Conservation (phyloP, 73 alveolate species). For the Breviolum minutum region DNA sequence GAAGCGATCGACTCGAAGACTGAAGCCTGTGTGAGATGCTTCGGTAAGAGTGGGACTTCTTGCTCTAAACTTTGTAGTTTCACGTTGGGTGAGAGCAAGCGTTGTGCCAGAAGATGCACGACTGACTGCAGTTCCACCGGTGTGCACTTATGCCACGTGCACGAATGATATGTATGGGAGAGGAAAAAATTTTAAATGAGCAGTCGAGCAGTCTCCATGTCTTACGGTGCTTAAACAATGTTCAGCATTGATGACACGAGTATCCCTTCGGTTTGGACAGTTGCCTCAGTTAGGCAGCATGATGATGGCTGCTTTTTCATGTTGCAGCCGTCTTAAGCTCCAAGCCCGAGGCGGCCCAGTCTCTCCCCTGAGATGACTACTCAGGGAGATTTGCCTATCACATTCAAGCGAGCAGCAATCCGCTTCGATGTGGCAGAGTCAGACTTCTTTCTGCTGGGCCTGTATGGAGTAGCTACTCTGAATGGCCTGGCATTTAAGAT, state of each 20-base stretch:
- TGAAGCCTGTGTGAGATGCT: background rate
- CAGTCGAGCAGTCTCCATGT: background rate
- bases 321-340: background rate
- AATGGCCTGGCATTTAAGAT: background rate
- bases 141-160: background rate
- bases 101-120: too few species aligned
- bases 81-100: too few species aligned
- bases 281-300: background rate
- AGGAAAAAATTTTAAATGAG: too few species aligned
- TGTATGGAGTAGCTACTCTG: background rate
- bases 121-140: background rate
- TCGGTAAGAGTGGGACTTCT: background rate
- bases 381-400: too few species aligned
- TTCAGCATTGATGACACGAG: background rate
- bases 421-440: background rate
- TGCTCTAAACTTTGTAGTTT: background rate
- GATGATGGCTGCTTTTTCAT: background rate
- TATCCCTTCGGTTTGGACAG: too few species aligned
- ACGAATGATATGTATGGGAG: background rate
- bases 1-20: background rate
- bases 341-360: too few species aligned
- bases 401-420: background rate
- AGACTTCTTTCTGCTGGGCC: background rate
- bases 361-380: too few species aligned
- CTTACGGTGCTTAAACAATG: too few species aligned